Base-by-base conservation (phyloP, 345 rosid species). In the Heritiera fomes region DNA sequence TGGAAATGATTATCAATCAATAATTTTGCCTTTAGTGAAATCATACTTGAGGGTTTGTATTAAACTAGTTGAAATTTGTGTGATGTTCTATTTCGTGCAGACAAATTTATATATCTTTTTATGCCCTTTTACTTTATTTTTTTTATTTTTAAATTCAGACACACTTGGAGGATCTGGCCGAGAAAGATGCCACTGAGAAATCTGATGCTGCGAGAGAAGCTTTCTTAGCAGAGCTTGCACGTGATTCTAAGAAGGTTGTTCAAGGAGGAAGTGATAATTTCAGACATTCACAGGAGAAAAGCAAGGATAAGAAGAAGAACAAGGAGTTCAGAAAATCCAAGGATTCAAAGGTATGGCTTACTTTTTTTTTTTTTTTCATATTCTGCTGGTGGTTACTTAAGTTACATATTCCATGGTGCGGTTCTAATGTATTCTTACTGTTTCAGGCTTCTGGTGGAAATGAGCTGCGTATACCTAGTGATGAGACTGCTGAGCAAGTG, bases 161-260 rank as follows among this genome's bases (percentile, higher is more conserved):
- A 75, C 91, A 81, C 84, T 88, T 96, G 86, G 98, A 94, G 92
- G 91, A 90, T 82, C 89, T 92, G 83, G 97, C 95, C 55, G 97
- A 94, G 87, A 94, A 91, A 87, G 91, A 92, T 89, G 99, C 97
- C 73, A 94, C 90, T 49, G 97, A 94, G 88, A 94, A 90, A 88
- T 90, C 99, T 83, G 97, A 96, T 86, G 99, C 99, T 82, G 99
- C 94, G n/a, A 86, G 97, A 75, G 97, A 96, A 84, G 98, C 99
- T 61, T 89, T 96, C 81, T 89, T 96, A 75, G 95, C 90, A 3
- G 99, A 96, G 88, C 98, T 94, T 38, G 99, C 94, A 10, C 94
- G 84, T 83, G 98, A 96, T 87, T 88, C 97, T 78, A 88, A 89
- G 84, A 92, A 91, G 84, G 89, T 78, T 81, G 70, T 81, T 72